Base-by-base conservation (phyloP, 139 green algal genomes). In the Pleodorina starrii region DNA sequence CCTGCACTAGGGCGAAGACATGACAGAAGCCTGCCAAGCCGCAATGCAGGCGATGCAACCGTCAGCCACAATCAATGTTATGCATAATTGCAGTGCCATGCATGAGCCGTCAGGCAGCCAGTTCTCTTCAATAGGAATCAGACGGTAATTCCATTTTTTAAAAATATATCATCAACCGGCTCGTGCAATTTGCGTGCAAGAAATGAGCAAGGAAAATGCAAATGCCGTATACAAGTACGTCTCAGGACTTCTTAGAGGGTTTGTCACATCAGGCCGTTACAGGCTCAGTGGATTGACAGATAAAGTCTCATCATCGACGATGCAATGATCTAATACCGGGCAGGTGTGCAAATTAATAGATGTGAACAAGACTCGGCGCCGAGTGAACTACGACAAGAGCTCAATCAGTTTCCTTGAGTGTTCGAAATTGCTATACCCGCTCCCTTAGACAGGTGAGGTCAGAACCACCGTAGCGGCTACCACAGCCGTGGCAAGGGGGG, bases 161-260 rank as follows among this genome's bases (percentile, higher is more conserved):
- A 51, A 19, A 21, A 36, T 66, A 25, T 29, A 88, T 79, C 82
- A 80, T 79, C 66, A 76, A 38, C 27, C 27, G 80, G 59, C 32
- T 71, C 9, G 16, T 35, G 57, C 6, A 57, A 60, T 51, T 40
- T 5, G n/a, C 74, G 29, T 82, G 44, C 1, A 5, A 25, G 16
- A 16, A 80, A 4, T 50, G 38, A 14, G 10, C 72, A 7, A 66
- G 21, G 9, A 5, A 66, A 60, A 60, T 14, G 17, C n/a, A n/a
- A n/a, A n/a, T n/a, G n/a, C n/a, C 3, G 25, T 5, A 60, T 81
- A n/a, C 23, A 48, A 42, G 46, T 35, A 21, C 4, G 72, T 82
- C 74, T 88, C 82, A 88, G 82, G n/a, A 88, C 82, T 88, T 88
- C 82, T 88, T 88, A 88, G 82, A 88, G 82, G 82, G n/a, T 76